Conservation (phyloP, 2,329 filamentous ascomycete genomes). For the Epichloe scottii region DNA sequence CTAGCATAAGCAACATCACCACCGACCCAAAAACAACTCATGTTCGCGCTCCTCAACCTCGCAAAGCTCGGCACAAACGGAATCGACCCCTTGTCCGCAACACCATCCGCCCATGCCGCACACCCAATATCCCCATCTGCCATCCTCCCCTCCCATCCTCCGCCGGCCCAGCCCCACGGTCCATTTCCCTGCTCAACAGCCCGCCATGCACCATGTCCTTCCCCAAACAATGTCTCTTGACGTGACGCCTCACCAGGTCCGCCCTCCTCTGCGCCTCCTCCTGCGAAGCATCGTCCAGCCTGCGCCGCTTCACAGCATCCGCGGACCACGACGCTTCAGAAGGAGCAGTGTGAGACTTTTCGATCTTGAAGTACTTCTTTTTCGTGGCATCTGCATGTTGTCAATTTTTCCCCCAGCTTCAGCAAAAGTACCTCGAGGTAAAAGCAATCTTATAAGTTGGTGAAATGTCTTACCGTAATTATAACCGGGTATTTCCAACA, state of each 20-base stretch:
- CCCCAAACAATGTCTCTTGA: conserved; percentile 24
- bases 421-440: no score
- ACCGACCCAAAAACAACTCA: conserved; percentile 28
- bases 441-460: not conserved
- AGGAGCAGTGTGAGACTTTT: conserved; percentile 42
- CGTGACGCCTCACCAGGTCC: conserved; percentile 22
- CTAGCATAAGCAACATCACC: conserved; percentile 31
- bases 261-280: conserved; percentile 15
- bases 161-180: conserved; percentile 6
- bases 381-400: conserved; percentile 36
- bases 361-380: conserved; percentile 57
- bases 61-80: conserved; percentile 19
- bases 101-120: conserved; percentile 25
- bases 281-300: conserved; percentile 27
- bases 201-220: conserved; percentile 21
- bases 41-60: conserved; percentile 18
- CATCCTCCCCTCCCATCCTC: conserved; percentile 10
- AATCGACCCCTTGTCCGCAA: conserved; percentile 28
- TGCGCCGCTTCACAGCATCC: conserved; percentile 45
- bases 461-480: conserved; percentile 4
- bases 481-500: conserved; percentile 6
- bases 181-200: conserved; percentile 17
- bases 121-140: conserved; percentile 16
- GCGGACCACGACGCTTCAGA: conserved; percentile 39
- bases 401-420: not conserved